A percentile compares a stretch with the other conserved stretches of the same genome.
These are phyloP conservation scores for Plasmodium chabaudi DNA, from an alignment of 169 alveolate species.

Conservation along the genomic window DNA sequence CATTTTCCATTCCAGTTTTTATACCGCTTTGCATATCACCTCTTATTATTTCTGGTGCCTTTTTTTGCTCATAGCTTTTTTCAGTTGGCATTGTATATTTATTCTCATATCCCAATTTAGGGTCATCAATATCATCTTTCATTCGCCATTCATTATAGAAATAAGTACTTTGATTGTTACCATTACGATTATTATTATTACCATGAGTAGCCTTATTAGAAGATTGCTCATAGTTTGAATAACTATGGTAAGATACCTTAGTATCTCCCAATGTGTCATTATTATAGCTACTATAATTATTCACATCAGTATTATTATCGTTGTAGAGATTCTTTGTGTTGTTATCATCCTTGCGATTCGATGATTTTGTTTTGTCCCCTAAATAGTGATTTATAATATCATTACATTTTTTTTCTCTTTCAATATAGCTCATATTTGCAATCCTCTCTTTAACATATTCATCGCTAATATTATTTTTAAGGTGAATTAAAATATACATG, in stretches of 20 bases:
- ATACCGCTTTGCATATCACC: neutral
- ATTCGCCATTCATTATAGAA: no score
- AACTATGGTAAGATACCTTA: neutral
- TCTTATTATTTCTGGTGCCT: neutral
- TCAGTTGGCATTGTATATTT: no score
- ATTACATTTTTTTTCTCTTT: constrained; percentile 36
- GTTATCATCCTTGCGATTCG: neutral
- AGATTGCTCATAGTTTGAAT: neutral
- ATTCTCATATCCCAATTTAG: no score
- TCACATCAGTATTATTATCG: neutral
- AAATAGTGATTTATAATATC: constrained; percentile 6
- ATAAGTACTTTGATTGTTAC: neutral
- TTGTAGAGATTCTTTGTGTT: neutral
- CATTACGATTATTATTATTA: neutral
- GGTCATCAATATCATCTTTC: no score
- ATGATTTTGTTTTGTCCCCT: neutral
- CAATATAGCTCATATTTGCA: constrained; percentile 48
- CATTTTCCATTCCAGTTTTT: neutral
- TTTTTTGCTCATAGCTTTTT: no score
- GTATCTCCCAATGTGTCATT: neutral
- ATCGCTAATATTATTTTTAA: constrained; percentile 73
- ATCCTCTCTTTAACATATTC: constrained; percentile 55
- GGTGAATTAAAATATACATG: constrained; percentile 80
- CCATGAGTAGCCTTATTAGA: neutral
- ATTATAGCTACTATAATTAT: constrained; percentile 7